Base-by-base conservation (phyloP, 1,139 yeast genomes). In the Saccharomyces pastorianus region DNA sequence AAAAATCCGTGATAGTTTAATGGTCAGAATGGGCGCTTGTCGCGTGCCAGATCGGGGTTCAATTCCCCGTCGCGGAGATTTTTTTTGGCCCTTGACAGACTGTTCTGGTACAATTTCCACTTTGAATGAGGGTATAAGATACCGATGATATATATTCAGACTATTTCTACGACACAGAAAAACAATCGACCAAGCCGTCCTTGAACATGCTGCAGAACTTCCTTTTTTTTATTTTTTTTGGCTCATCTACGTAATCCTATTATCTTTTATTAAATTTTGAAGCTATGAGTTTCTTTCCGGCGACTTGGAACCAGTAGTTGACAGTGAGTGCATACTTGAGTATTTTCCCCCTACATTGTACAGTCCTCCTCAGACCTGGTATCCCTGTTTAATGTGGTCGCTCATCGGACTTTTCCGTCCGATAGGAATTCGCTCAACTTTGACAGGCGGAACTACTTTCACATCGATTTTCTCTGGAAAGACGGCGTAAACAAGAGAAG, bases 41-140 rank as follows among this genome's bases (percentile, higher is more conserved):
- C 71, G 70, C 71, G 71, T 64, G 68, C 69, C 66, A 65, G 71
- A 67, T 67, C 70, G 70, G 71, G 71, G 70, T 66, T 67, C 71
- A 65, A 67, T 67, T 67, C 71, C 71, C 70, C 70, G 70, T 67
- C 70, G 69, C 70, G 71, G 71, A 67, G 71, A 55, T 56, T 56
- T 61, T 60, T 60, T 29, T 23, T 23, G 23, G 23, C 23, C 23
- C 23, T 23, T 23, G 23, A 23, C 1, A 17, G 23, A 6, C 8
- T 26, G 27, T 26, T 26, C 8, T 26, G 27, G 8, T 26, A 7
- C 27, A 26, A 7, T 6, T 26, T 6, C 27, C 27, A 7, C 8
- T 1, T 26, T 26, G 27, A 26, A 7, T 26, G 27, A 26, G 27
- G 7, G 27, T 7, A 26, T 26, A 6, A 7, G 8, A 26, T 7